Evolutionary conservation across 768 basidiomycete genomes (phyloP).

Genomic region (Termitomyces sp.): DNA sequence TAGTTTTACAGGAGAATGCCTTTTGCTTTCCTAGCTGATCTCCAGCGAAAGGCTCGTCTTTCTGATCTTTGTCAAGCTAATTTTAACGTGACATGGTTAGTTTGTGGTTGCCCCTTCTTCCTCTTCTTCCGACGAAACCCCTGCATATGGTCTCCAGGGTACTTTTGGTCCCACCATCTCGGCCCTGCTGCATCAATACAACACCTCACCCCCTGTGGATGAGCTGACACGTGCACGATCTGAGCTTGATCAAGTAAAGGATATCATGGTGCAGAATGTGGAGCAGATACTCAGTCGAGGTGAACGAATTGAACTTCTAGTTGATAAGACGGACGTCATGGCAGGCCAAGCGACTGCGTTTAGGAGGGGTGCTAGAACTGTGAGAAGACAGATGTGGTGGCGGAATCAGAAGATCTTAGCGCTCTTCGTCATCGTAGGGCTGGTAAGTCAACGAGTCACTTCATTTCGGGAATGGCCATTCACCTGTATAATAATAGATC

Average conservation of each 20-base stretch:
- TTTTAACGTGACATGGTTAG: slow-evolving; percentile 26
- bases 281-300: slow-evolving; percentile 93
- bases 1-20: slow-evolving; percentile 68
- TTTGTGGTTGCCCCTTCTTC: slow-evolving; percentile 63
- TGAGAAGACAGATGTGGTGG: slow-evolving; percentile 89
- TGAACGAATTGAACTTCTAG: slow-evolving; percentile 91
- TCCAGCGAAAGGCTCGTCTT: slow-evolving; percentile 68
- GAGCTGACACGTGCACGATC: slow-evolving; percentile 87
- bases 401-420: slow-evolving; percentile 68
- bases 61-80: background rate
- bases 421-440: slow-evolving; percentile 64
- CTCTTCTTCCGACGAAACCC: slow-evolving; percentile 52
- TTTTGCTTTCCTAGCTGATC: slow-evolving; percentile 86
- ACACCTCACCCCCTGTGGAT: slow-evolving; percentile 83
- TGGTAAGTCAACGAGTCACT: slow-evolving; percentile 42
- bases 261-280: slow-evolving; percentile 98
- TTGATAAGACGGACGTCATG: slow-evolving; percentile 97
- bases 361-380: slow-evolving; percentile 80
- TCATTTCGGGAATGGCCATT: slow-evolving; percentile 1
- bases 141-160: slow-evolving; percentile 67
- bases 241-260: slow-evolving; percentile 87
- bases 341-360: slow-evolving; percentile 93
- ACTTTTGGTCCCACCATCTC: slow-evolving; percentile 68
- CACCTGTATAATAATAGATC: slow-evolving; percentile 45
- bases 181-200: slow-evolving; percentile 81